Evolutionary conservation across 495 filamentous ascomycete genomes (phyloP).

Genomic region (Hypoxylon fragiforme): DNA sequence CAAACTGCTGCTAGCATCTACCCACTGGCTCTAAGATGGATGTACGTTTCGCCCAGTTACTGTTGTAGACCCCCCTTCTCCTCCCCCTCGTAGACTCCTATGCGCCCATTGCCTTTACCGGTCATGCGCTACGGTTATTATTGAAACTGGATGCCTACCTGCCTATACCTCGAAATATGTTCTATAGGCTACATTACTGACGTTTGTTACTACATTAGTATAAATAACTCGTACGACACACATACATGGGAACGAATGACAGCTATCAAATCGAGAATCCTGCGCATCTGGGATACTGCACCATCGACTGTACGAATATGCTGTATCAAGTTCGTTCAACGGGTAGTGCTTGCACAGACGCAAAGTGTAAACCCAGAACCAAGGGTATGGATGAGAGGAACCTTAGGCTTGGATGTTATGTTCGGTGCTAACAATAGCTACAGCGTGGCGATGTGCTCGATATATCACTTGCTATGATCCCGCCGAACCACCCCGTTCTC

Average conservation of each 20-base stretch:
- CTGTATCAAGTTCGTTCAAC: slow-evolving; percentile 96
- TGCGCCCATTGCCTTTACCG: slow-evolving; percentile 14
- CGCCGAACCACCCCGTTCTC: slow-evolving; percentile 76
- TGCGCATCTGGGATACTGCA: slow-evolving; percentile 85
- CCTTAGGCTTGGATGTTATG: slow-evolving; percentile 9
- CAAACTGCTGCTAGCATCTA: slow-evolving; percentile 89
- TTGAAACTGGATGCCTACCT: too few relatives aligned
- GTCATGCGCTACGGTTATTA: too few relatives aligned
- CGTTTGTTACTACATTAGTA: slow-evolving; percentile 55
- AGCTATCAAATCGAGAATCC: slow-evolving; percentile 83
- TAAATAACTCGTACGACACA: slow-evolving; percentile 78
- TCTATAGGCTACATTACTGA: slow-evolving; percentile 36
- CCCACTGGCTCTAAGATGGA: slow-evolving; percentile 85
- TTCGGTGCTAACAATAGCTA: slow-evolving; percentile 35
- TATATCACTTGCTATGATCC: slow-evolving; percentile 82
- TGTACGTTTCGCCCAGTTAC: slow-evolving; percentile 65
- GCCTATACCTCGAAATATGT: slow-evolving; percentile 18
- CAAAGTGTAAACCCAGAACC: slow-evolving; percentile 80
- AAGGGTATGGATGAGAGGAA: slow-evolving; percentile 69
- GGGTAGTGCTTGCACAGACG: slow-evolving; percentile 89
- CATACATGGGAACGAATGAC: slow-evolving; percentile 84
- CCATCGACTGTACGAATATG: slow-evolving; percentile 77
- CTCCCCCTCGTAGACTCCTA: slow-evolving; percentile 31
- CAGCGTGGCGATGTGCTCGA: slow-evolving; percentile 85
- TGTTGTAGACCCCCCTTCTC: slow-evolving; percentile 36